These are phyloP conservation scores for Lathyrus sativus DNA, from an alignment of 306 rosid genomes.

Conservation along the genomic window DNA sequence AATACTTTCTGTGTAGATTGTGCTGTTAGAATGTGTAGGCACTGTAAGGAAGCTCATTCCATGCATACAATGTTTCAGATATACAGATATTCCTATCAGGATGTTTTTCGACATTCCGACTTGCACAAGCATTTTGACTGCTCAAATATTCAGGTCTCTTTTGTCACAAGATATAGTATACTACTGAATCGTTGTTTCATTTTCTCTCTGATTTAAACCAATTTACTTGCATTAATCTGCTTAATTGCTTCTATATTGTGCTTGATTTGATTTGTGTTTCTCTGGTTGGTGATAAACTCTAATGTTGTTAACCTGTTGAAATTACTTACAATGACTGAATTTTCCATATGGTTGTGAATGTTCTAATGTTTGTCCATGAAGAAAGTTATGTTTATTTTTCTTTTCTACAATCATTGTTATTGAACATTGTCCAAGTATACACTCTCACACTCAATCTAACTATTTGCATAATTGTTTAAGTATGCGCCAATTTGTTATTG, in stretches of 20 bases:
- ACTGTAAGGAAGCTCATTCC: slow-evolving; percentile 70
- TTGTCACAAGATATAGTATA: slow-evolving; percentile 16
- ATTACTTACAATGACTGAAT: slow-evolving; percentile 2
- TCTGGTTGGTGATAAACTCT: not conserved
- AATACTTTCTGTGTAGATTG: slow-evolving; percentile 87
- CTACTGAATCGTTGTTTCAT: slow-evolving; percentile 21
- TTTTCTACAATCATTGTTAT: not conserved
- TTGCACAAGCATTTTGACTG: slow-evolving; percentile 78
- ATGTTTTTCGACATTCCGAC: slow-evolving; percentile 79
- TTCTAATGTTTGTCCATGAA: slow-evolving; percentile 17
- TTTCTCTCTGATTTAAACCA: not conserved
- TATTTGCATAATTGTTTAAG: not conserved
- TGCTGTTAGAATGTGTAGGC: slow-evolving; percentile 64
- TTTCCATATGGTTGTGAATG: slow-evolving; percentile 3
- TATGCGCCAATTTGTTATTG: not conserved
- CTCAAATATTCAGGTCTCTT: slow-evolving; percentile 80
- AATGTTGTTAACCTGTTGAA: not conserved
- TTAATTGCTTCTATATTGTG: slow-evolving; percentile 23
- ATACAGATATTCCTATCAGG: slow-evolving; percentile 79
- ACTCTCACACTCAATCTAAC: slow-evolving; percentile 13
- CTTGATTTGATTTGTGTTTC: slow-evolving; percentile 25
- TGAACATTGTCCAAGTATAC: slow-evolving; percentile 6
- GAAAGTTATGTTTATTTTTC: not conserved
- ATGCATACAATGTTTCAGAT: slow-evolving; percentile 78
- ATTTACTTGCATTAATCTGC: not conserved